Evolutionary conservation across 2,329 filamentous ascomycete species (phyloP), one percentile per base, ranked within the genome.

Genomic region (Penicillium expansum): DNA sequence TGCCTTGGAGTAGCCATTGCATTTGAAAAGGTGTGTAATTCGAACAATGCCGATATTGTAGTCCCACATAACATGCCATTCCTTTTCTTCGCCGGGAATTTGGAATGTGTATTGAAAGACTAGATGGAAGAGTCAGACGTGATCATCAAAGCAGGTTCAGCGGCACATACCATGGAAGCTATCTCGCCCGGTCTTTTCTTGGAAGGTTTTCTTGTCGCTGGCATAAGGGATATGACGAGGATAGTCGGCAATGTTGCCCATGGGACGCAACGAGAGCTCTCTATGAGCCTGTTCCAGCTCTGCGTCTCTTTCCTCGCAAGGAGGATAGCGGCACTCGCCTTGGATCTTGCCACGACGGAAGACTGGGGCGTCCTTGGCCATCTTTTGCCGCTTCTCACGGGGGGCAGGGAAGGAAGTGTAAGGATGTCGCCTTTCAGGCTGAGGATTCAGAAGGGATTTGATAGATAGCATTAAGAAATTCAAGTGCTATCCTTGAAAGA

Each of bases 21-120:
- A 92, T 74, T 96, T 96, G 82, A 97, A 97, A 71, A 97, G 90
- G 29, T 92, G 89, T 2, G 92, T 97, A 75, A 96, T 95, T 60
- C 93, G 87, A 60, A 97, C 92, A 30, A 97, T 86, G 9, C 94
- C 94, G 60, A 93, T 86, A 67, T 95, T 93, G 77, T 97, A 97
- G 74, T 99, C 94, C 94, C 94, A 99, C 85, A 97, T 92, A 59
- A 97, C 86, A 0, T 84, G 85, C 71, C 89, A 92, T 51, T 83
- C 80, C 61, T 80, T 82, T 2, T 87, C 82, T 44, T 89, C 83
- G 11, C 81, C 85, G 0, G 89, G 89, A 4, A 88, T 72, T 64
- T 81, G 83, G 79, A 95, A 97, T 35, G 84, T 86, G 74, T 97
- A 97, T 66, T 92, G 65, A n/a, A 70, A 70, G 13, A 74, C 72